Evolutionary conservation across 2,329 filamentous ascomycete genomes (phyloP), one percentile per base, ranked within the genome.

Genomic region (Curvularia sp.): DNA sequence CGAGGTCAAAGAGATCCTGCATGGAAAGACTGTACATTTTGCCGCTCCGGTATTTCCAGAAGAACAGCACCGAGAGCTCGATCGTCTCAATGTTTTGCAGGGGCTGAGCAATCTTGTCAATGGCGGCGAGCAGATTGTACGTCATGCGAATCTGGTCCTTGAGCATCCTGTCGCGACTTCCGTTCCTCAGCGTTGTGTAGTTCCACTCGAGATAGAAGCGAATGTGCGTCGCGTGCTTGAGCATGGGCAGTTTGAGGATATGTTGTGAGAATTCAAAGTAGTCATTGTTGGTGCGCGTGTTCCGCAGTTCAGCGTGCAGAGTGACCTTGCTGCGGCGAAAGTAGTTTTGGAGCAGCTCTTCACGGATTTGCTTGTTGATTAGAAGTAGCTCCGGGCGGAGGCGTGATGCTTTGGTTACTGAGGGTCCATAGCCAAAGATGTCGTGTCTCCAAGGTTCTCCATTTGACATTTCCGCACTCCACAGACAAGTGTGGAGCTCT

Each of bases 181-280:
- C 68, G 12, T 67, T 63, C 30, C 64, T 69, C 21, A 65, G 62
- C 34, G 69, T 61, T 6, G 66, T 70, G 58, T 74, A 76, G 34
- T 75, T 73, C 73, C 73, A 77, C 51, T 76, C 72, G 1, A 76
- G 68, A 51, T 75, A 77, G 53, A 77, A 72, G 3, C 72, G 63
- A 8, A 74, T 65, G 36, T 74, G 71, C 1, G 69, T 71, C 13
- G 73, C 63, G 19, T 66, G 64, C 30, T 67, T 60, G 18, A 75
- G 59, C 63, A 76, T 71, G 0, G 68, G 66, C 1, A 77, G 58
- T 27, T 65, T 53, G 15, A 74, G 45, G n/a, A 77, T 69, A 28
- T 77, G 74, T 3, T 74, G 74, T 0, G 70, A 73, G 60, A 70
- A 75, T 19, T 73, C 68, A 56, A 77, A 77, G 18, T 67, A 71